Evolutionary conservation across 164 flowering plant species (phyloP), one percentile per base, ranked within the genome.

Genomic region (Berberis thunbergii): DNA sequence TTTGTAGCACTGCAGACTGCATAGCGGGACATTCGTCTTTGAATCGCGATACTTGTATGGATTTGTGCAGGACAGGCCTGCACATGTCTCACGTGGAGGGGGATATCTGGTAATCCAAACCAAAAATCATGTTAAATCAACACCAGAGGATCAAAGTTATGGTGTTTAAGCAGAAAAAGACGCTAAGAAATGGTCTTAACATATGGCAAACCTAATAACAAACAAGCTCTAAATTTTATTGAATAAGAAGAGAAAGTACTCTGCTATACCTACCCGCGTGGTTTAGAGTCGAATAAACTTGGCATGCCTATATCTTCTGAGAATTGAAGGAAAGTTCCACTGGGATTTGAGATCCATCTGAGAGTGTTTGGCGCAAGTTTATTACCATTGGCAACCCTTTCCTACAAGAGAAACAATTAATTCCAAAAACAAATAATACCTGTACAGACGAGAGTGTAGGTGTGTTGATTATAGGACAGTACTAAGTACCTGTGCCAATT

Each of bases 1-100:
- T 69, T 70, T 82, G 82, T 86, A 88, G 76, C 96, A 88, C 49
- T 74, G 72, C 6, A 88, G 86, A 72, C 96, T 88, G 77, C 96
- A 88, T 0, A 88, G 75, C 0, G 91, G 96, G 46, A 84, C 83
- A 55, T 86, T 84, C 43, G 86, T 76, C 76, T 86, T 86, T 8
- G 96, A 84, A 69, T 86, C 89, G 5, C 91, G 79, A 50, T 88
- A 88, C 72, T 78, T 84, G 79, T 84, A 88, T 4, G 83, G 44
- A 46, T 84, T 86, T 1, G 73, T 73, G 61, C 96, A 86, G 6
- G 80, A 74, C 39, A 89, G 89, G 39, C 84, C 86, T 0, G 86
- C 89, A 77, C 96, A 88, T 65, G 77, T 83, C 69, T 83, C 96
- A 1, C 91, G 88, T 1, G 89, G 85, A 11, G 89, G 85, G 41